phyloP scores from a whole-genome alignment of 495 filamentous ascomycete genomes.

The Talaromyces nanjingensis region DNA sequence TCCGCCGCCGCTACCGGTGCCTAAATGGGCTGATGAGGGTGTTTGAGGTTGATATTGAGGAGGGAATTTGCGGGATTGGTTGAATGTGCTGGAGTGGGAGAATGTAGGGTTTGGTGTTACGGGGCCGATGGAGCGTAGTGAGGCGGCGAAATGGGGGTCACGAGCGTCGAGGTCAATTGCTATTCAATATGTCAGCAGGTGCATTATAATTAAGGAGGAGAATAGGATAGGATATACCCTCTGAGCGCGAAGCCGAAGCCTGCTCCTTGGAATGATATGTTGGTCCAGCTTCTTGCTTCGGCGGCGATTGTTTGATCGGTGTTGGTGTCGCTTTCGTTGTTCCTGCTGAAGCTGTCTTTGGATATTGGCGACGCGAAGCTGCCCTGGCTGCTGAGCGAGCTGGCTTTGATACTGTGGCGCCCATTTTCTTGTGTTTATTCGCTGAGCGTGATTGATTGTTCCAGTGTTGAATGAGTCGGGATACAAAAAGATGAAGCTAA shows the following conservation, averaged over 20 bases:
- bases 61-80: constrained; percentile 14
- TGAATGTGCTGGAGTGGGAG: constrained; percentile 48
- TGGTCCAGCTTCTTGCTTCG: constrained; percentile 19
- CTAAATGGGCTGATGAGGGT: background rate
- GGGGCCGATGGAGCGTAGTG: constrained; percentile 56
- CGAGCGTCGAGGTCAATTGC: constrained; percentile 60
- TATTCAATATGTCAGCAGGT: constrained; percentile 18
- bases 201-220: background rate
- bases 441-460: background rate
- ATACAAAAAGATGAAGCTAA: constrained; percentile 11
- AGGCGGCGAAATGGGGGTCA: constrained; percentile 57
- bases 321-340: constrained; percentile 19
- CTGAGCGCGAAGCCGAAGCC: background rate
- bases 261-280: constrained; percentile 33
- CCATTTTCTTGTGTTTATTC: constrained; percentile 37
- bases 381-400: constrained; percentile 45
- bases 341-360: constrained; percentile 36
- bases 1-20: background rate
- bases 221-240: background rate
- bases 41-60: constrained; percentile 6
- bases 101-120: constrained; percentile 54
- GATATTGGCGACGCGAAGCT: constrained; percentile 49
- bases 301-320: constrained; percentile 15
- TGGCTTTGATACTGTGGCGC: constrained; percentile 56
- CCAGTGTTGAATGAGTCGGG: background rate